Conservation (phyloP, 75 land plant species). For the Pinus albicaulis region DNA sequence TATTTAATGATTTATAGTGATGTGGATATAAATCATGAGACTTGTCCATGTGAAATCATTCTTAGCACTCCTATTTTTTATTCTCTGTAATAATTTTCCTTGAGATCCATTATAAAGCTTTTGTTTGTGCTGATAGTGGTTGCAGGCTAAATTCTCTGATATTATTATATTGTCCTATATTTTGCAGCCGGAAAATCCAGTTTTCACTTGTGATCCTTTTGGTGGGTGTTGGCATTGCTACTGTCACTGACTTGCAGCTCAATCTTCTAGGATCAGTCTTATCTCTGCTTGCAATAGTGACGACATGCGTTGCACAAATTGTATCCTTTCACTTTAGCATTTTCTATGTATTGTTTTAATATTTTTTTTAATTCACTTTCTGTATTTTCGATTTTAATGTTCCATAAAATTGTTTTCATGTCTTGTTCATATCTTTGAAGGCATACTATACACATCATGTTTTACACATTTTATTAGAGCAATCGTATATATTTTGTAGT, state of each 20-base stretch:
- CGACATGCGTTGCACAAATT: slow-evolving; percentile 96
- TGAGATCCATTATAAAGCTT: not conserved
- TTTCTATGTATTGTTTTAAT: not conserved
- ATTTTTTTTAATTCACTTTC: too few species aligned
- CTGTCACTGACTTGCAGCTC: slow-evolving; percentile 93
- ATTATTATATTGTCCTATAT: not conserved
- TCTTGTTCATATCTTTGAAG: not conserved
- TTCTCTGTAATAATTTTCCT: not conserved
- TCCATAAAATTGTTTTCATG: not conserved
- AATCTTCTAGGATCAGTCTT: slow-evolving; percentile 83
- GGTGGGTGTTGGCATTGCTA: slow-evolving; percentile 93
- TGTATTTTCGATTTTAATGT: not conserved
- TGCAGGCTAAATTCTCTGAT: not conserved
- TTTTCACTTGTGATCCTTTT: slow-evolving; percentile 73
- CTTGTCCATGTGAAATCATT: too few species aligned
- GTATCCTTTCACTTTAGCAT: slow-evolving; percentile 60
- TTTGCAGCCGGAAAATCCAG: slow-evolving; percentile 78
- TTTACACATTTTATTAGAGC: not conserved
- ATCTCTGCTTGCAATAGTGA: slow-evolving; percentile 83
- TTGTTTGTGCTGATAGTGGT: not conserved
- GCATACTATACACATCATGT: not conserved
- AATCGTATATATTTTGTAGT: not conserved
- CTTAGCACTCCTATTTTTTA: not conserved
- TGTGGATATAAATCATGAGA: too few species aligned
- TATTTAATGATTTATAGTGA: not conserved